These are phyloP conservation scores for Salmacisia buchloeana DNA, from an alignment of 1,284 basidiomycete species.

Conservation along the genomic window DNA sequence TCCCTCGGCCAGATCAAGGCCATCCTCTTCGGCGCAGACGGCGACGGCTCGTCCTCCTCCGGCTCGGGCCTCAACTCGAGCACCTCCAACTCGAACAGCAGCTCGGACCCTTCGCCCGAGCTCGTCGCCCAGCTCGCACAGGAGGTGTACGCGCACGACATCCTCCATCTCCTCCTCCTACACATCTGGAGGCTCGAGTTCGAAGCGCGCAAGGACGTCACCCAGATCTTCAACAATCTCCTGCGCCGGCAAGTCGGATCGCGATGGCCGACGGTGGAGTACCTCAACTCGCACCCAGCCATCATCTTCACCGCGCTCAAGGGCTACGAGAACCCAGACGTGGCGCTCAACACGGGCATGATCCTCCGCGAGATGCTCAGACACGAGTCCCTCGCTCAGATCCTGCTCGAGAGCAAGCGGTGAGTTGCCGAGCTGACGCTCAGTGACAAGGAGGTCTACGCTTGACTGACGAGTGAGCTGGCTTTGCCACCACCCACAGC, in stretches of 20 bases:
- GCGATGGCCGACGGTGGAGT: slow-evolving; percentile 90
- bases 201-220: slow-evolving; percentile 84
- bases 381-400: slow-evolving; percentile 84
- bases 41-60: slow-evolving; percentile 57
- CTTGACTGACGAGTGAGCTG: too few species aligned
- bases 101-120: slow-evolving; percentile 66
- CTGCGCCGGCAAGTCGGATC: slow-evolving; percentile 87
- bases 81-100: slow-evolving; percentile 5
- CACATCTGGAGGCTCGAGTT: slow-evolving; percentile 86
- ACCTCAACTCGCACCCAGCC: slow-evolving; percentile 75
- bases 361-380: slow-evolving; percentile 93
- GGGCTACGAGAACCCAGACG: slow-evolving; percentile 83
- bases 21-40: slow-evolving; percentile 64
- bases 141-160: slow-evolving; percentile 86
- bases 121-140: slow-evolving; percentile 70
- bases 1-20: slow-evolving; percentile 80
- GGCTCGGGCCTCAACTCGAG: slow-evolving; percentile 11
- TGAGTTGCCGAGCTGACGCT: background rate
- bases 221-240: slow-evolving; percentile 94
- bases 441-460: too few species aligned
- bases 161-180: slow-evolving; percentile 73
- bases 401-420: slow-evolving; percentile 80
- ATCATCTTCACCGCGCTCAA: slow-evolving; percentile 76
- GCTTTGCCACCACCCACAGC: slow-evolving; percentile 49
- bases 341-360: slow-evolving; percentile 96